A percentile compares a stretch with the other conserved stretches of the same genome.
Evolutionary conservation across 768 basidiomycete genomes (phyloP).

Genomic region (Coprinellus micaceus): DNA sequence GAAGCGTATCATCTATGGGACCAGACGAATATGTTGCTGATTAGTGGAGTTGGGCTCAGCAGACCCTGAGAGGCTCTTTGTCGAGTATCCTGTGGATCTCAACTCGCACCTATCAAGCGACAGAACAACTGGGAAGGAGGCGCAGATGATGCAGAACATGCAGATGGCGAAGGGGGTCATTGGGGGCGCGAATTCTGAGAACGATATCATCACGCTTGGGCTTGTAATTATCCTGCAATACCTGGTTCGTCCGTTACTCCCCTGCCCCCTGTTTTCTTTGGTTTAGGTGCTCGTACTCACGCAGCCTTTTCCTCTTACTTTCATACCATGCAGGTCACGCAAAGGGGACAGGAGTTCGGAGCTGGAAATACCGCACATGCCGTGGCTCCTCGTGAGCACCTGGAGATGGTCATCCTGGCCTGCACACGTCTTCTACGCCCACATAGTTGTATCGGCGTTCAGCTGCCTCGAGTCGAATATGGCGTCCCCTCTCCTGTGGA

Average conservation of each 20-base stretch:
- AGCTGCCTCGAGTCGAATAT: slow-evolving; percentile 55
- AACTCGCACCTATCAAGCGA: slow-evolving; percentile 63
- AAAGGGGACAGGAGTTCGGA: slow-evolving; percentile 59
- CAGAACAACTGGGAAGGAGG: slow-evolving; percentile 63
- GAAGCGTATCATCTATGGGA: slow-evolving; percentile 50
- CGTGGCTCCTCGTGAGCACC: slow-evolving; percentile 50
- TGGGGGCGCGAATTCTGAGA: slow-evolving; percentile 54
- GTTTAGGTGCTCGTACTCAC: too few relatives aligned
- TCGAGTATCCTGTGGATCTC: slow-evolving; percentile 57
- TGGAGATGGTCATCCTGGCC: slow-evolving; percentile 65
- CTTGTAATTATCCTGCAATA: slow-evolving; percentile 49
- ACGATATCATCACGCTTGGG: slow-evolving; percentile 62
- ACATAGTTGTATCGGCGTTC: slow-evolving; percentile 61
- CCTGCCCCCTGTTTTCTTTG: too few relatives aligned
- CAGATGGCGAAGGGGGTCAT: slow-evolving; percentile 60
- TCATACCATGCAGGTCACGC: slow-evolving; percentile 55
- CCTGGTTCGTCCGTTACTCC: slow-evolving; percentile 43
- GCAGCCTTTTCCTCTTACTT: too few relatives aligned
- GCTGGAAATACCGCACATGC: slow-evolving; percentile 53
- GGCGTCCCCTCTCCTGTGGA: slow-evolving; percentile 49
- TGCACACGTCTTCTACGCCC: slow-evolving; percentile 62
- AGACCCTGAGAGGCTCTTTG: slow-evolving; percentile 49
- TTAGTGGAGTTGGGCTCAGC: slow-evolving; percentile 34
- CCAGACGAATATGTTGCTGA: slow-evolving; percentile 47
- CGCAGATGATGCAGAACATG: slow-evolving; percentile 64